phyloP scores from a whole-genome alignment of 2,329 filamentous ascomycete genomes.

The Aspergillus arachidicola region DNA sequence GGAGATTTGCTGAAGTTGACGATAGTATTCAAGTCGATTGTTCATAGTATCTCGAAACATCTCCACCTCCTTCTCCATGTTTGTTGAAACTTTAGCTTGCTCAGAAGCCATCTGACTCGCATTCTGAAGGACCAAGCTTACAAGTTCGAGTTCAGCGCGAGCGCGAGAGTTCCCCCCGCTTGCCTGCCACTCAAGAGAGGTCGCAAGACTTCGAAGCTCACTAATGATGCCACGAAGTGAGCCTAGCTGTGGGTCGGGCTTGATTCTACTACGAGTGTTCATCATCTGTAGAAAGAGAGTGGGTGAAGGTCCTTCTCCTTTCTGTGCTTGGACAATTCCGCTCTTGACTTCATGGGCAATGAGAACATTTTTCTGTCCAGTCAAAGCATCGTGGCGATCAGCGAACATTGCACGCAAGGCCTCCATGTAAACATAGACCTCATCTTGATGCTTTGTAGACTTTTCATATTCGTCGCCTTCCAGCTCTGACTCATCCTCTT shows the following conservation, averaged over 20 bases:
- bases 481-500: slow-evolving; percentile 72
- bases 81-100: slow-evolving; percentile 55
- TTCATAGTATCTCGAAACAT: slow-evolving; percentile 81
- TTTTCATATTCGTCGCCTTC: slow-evolving; percentile 90
- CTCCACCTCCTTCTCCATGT: slow-evolving; percentile 68
- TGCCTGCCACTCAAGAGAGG: slow-evolving; percentile 61
- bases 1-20: slow-evolving; percentile 86
- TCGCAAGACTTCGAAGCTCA: slow-evolving; percentile 67
- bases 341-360: slow-evolving; percentile 71
- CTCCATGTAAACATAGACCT: slow-evolving; percentile 84
- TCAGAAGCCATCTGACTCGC: slow-evolving; percentile 57
- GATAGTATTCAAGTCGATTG: slow-evolving; percentile 82
- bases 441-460: slow-evolving; percentile 84
- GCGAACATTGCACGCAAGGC: slow-evolving; percentile 73
- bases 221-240: slow-evolving; percentile 73
- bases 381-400: slow-evolving; percentile 76
- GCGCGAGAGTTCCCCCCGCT: slow-evolving; percentile 58
- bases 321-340: slow-evolving; percentile 62
- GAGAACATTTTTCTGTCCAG: slow-evolving; percentile 74
- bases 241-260: slow-evolving; percentile 51
- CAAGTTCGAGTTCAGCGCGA: slow-evolving; percentile 65
- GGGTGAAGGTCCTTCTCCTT: slow-evolving; percentile 71
- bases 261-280: slow-evolving; percentile 47
- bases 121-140: slow-evolving; percentile 63
- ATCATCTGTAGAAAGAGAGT: slow-evolving; percentile 59